phyloP scores from a whole-genome alignment of 75 land plant genomes.

The Picea glauca region DNA sequence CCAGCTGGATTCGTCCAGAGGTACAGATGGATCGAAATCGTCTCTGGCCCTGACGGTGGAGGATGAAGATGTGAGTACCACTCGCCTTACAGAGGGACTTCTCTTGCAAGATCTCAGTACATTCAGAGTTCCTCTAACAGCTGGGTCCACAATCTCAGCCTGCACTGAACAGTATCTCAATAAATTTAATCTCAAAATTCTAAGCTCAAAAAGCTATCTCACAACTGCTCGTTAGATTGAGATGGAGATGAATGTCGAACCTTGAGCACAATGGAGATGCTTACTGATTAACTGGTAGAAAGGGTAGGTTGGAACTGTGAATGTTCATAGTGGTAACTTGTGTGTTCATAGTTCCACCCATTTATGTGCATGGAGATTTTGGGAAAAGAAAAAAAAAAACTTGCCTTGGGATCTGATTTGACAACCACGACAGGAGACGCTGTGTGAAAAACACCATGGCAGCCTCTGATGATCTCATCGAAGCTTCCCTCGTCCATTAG shows the following conservation, averaged over 20 bases:
- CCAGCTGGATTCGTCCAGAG: constrained; percentile 85
- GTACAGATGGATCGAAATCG: constrained; percentile 45
- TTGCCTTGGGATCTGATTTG: constrained; percentile 59
- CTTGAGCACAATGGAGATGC: too few relatives aligned
- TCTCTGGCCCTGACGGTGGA: constrained; percentile 66
- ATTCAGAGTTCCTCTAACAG: constrained; percentile 80
- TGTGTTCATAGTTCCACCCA: too few relatives aligned
- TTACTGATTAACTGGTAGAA: too few relatives aligned
- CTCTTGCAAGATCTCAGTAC: constrained; percentile 84
- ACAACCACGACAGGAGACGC: constrained; percentile 61
- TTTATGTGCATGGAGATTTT: too few relatives aligned
- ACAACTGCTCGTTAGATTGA: too few relatives aligned
- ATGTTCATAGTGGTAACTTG: too few relatives aligned
- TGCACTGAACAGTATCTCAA: constrained; percentile 9
- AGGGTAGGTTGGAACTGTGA: too few relatives aligned
- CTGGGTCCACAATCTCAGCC: constrained; percentile 85
- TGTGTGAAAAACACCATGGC: constrained; percentile 85
- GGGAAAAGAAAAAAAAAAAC: background rate
- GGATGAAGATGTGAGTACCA: constrained; percentile 92
- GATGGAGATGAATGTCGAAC: too few relatives aligned
- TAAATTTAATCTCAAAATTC: too few relatives aligned
- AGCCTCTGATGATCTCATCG: constrained; percentile 64
- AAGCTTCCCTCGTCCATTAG: constrained; percentile 76
- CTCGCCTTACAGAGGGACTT: constrained; percentile 61
- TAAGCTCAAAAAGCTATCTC: too few relatives aligned